Percentiles rank a stretch among this genome's conserved stretches.
Evolutionary conservation across 352 stramenopile genomes (phyloP).

Genomic region (Phytopythium cucurbitacearum): DNA sequence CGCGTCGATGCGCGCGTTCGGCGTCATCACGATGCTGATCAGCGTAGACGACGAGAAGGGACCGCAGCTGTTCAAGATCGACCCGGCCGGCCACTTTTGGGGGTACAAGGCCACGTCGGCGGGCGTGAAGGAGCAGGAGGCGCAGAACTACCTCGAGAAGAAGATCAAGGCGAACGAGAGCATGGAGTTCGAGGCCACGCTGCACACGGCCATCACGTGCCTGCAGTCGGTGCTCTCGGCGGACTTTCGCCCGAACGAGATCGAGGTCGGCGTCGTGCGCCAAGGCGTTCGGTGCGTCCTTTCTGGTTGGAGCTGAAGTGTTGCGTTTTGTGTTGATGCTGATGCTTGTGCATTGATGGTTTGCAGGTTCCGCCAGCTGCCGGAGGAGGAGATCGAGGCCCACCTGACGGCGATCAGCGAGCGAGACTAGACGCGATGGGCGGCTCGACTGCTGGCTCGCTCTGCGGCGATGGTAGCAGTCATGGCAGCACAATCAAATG

Average conservation of each 20-base stretch:
- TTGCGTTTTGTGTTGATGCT: conserved; percentile 17
- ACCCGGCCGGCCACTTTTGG: conserved; percentile 98
- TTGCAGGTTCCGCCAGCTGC: conserved; percentile 89
- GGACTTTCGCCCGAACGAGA: conserved; percentile 97
- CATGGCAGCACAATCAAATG: too few relatives aligned
- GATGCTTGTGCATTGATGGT: not conserved
- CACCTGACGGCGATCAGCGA: conserved; percentile 98
- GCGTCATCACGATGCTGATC: conserved; percentile 94
- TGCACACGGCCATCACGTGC: conserved; percentile 96
- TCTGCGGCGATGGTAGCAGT: too few relatives aligned
- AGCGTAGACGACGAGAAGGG: conserved; percentile 98
- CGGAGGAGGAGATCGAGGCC: conserved; percentile 96
- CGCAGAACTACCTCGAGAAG: conserved; percentile 99
- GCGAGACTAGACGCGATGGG: conserved; percentile 55
- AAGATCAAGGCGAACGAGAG: conserved; percentile 89
- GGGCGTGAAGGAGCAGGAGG: conserved; percentile 97
- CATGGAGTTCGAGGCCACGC: conserved; percentile 92
- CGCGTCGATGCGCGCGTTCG: conserved; percentile 94
- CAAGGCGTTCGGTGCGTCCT: conserved; percentile 73
- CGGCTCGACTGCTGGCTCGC: not conserved
- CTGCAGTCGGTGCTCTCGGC: conserved; percentile 96
- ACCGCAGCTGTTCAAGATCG: conserved; percentile 97
- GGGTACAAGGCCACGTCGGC: conserved; percentile 92
- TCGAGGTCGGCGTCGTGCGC: conserved; percentile 83
- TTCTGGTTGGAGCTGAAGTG: conserved; percentile 4